Conservation (phyloP, 371 early-diverging fungal genomes). For the Syncephalastrum contaminatum region DNA sequence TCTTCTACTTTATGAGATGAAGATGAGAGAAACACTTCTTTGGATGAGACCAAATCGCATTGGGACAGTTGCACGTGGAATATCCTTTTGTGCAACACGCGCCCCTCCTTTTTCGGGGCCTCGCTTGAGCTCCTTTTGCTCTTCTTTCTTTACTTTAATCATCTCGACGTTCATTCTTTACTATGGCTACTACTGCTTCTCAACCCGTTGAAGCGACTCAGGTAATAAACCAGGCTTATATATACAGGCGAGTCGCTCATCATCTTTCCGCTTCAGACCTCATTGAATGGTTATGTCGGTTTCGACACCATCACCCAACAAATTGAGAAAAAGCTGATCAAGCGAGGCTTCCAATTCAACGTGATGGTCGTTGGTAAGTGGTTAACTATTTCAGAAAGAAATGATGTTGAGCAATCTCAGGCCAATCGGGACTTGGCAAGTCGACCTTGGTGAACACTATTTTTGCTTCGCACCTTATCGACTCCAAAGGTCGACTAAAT, state of each 20-base stretch:
- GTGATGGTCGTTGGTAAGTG: conserved; percentile 86
- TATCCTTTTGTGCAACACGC: too few species aligned
- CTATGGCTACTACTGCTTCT: conserved; percentile 18
- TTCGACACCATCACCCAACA: conserved; percentile 94
- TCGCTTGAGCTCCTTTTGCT: too few species aligned
- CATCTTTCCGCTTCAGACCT: conserved; percentile 33
- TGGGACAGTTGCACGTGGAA: too few species aligned
- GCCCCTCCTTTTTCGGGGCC: too few species aligned
- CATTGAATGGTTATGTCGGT: conserved; percentile 84
- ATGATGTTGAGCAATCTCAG: conserved; percentile 32
- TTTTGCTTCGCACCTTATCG: conserved; percentile 79
- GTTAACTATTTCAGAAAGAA: not conserved
- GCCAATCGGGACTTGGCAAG: conserved; percentile 97
- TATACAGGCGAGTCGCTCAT: not conserved
- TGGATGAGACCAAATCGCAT: too few species aligned
- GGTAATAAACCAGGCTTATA: not conserved
- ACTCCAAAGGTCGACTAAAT: conserved; percentile 74
- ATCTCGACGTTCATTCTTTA: too few species aligned
- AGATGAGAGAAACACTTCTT: too few species aligned
- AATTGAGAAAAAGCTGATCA: conserved; percentile 89
- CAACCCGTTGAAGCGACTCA: conserved; percentile 13
- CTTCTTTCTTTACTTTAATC: too few species aligned
- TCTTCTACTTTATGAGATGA: too few species aligned
- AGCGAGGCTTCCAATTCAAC: conserved; percentile 95
- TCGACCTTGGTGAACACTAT: conserved; percentile 97